Conservation (phyloP, 2,329 filamentous ascomycete species). For the Diaporthe sp. region DNA sequence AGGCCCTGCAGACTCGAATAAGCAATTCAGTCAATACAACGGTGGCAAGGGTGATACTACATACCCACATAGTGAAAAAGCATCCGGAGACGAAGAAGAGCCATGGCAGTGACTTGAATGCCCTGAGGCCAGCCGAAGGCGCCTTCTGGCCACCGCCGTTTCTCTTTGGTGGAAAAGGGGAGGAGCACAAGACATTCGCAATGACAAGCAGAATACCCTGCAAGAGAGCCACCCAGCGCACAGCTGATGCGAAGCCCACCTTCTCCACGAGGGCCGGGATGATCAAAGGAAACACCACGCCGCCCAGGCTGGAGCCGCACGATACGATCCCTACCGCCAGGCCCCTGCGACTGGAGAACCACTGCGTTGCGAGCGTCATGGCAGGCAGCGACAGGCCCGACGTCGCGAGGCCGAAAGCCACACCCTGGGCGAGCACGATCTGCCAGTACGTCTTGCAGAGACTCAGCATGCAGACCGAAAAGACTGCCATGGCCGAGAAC, state of each 20-base stretch:
- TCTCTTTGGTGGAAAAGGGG: not conserved
- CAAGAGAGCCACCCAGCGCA: not conserved
- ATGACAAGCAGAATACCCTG: not conserved
- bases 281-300: conserved; percentile 44
- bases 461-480: conserved; percentile 57
- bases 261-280: not conserved
- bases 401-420: conserved; percentile 56
- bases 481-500: conserved; percentile 53
- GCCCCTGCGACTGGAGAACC: conserved; percentile 43
- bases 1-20: not conserved
- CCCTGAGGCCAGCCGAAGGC: not conserved
- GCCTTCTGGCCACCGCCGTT: not conserved
- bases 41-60: not conserved
- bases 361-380: conserved; percentile 46
- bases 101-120: not conserved
- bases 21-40: not conserved
- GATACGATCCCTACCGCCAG: conserved; percentile 49
- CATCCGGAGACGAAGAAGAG: not conserved
- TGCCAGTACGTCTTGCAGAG: conserved; percentile 54
- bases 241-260: conserved; percentile 3
- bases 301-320: conserved; percentile 45
- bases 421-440: conserved; percentile 55
- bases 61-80: conserved; percentile 12
- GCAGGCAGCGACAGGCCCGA: conserved; percentile 53
- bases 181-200: not conserved